These are phyloP conservation scores for Gremmenia infestans DNA, from an alignment of 2,329 filamentous ascomycete species.

Conservation along the genomic window DNA sequence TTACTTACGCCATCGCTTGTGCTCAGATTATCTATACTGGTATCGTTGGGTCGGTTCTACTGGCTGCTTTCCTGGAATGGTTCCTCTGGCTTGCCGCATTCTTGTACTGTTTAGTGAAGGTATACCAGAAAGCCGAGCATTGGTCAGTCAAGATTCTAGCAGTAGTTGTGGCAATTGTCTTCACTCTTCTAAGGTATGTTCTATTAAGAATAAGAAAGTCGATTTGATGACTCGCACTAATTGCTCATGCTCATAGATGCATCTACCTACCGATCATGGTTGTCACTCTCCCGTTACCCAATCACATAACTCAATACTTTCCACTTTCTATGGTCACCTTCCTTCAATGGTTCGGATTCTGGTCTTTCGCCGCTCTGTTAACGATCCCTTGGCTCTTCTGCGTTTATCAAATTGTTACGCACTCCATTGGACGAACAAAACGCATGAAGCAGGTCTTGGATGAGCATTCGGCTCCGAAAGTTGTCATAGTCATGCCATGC, in stretches of 20 bases:
- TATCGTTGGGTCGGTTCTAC: conserved; percentile 75
- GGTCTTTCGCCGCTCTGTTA: conserved; percentile 80
- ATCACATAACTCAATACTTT: conserved; percentile 66
- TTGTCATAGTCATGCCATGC: conserved; percentile 94
- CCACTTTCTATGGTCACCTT: conserved; percentile 62
- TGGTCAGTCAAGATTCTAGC: conserved; percentile 77
- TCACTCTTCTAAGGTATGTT: conserved; percentile 67
- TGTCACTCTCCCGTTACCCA: conserved; percentile 80
- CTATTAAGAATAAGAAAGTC: neutral
- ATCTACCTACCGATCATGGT: conserved; percentile 94
- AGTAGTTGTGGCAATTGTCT: conserved; percentile 67
- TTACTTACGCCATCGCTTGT: conserved; percentile 7
- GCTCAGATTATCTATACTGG: conserved; percentile 76
- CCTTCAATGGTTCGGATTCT: conserved; percentile 94
- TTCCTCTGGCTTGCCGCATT: conserved; percentile 93
- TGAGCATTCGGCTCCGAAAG: conserved; percentile 82
- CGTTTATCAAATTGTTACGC: conserved; percentile 84
- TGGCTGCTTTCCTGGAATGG: conserved; percentile 87
- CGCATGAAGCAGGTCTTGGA: conserved; percentile 81
- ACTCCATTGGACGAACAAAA: conserved; percentile 75
- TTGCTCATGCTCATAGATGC: conserved; percentile 43
- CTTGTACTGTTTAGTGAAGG: conserved; percentile 83
- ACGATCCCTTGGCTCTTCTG: conserved; percentile 91
- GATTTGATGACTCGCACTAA: neutral
- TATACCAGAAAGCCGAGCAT: conserved; percentile 83